Percentiles rank a stretch among this genome's conserved stretches.
phyloP scores from a whole-genome alignment of 2,329 filamentous ascomycete genomes.

The Cladosporium sp. region DNA sequence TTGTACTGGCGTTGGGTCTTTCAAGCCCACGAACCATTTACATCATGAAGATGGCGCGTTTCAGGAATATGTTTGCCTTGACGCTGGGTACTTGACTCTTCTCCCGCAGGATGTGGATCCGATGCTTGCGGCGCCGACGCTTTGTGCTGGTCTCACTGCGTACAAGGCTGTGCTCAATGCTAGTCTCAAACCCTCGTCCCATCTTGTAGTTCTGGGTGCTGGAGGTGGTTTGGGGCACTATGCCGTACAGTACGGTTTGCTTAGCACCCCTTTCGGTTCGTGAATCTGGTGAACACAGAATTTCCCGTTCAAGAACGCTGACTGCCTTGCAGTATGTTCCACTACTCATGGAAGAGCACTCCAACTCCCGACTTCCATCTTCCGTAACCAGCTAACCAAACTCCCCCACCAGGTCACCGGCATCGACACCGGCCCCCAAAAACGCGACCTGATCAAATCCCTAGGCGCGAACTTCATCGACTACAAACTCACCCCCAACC shows the following conservation, averaged over 20 bases:
- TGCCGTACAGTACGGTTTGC: conserved; percentile 43
- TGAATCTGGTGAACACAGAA: too few relatives aligned
- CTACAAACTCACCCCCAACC: conserved; percentile 32
- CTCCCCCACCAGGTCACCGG: conserved; percentile 29
- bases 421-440: conserved; percentile 37
- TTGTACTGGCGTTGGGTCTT: conserved; percentile 8
- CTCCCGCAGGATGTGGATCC: conserved; percentile 42
- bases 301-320: too few relatives aligned
- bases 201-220: conserved; percentile 43
- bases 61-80: conserved; percentile 42
- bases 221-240: conserved; percentile 44
- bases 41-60: conserved; percentile 45
- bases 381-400: too few relatives aligned
- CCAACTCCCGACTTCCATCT: too few relatives aligned
- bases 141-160: conserved; percentile 43
- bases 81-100: conserved; percentile 41
- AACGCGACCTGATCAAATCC: conserved; percentile 35
- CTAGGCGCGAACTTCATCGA: conserved; percentile 42
- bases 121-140: conserved; percentile 36
- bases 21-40: conserved; percentile 40
- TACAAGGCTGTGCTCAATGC: conserved; percentile 44
- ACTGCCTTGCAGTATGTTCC: too few relatives aligned
- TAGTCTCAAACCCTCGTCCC: conserved; percentile 36
- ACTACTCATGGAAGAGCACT: too few relatives aligned
- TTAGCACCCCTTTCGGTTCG: conserved; percentile 34